Conservation (phyloP, 192 early-diverging fungal species). For the Phycomyces blakesleeanus region DNA sequence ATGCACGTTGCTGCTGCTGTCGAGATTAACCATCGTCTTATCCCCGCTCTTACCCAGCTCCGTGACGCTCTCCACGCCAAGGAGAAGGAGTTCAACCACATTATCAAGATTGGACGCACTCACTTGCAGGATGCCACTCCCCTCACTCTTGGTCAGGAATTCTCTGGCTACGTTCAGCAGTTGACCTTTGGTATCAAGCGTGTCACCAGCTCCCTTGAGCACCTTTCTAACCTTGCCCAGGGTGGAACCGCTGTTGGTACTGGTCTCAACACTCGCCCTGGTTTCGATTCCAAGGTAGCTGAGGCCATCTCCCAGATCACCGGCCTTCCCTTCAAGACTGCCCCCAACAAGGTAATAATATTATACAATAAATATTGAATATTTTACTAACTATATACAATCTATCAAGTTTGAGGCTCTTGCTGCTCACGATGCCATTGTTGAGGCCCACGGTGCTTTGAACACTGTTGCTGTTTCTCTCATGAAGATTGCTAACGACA, state of each 20-base stretch:
- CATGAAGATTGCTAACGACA: conserved; percentile 99
- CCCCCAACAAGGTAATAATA: conserved; percentile 86
- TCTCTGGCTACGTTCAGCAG: conserved; percentile 96
- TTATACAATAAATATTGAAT: not conserved
- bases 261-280: conserved; percentile 91
- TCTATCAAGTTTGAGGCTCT: conserved; percentile 98
- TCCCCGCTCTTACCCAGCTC: conserved; percentile 82
- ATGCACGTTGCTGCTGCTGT: conserved; percentile 98
- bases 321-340: conserved; percentile 87
- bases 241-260: conserved; percentile 98
- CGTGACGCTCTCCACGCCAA: conserved; percentile 77
- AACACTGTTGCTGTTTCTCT: conserved; percentile 94
- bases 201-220: conserved; percentile 76
- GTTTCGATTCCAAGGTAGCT: conserved; percentile 90
- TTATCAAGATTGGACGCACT: conserved; percentile 99
- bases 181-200: conserved; percentile 86
- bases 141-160: conserved; percentile 96
- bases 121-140: conserved; percentile 99
- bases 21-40: conserved; percentile 76
- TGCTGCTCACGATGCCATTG: conserved; percentile 96
- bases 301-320: conserved; percentile 85
- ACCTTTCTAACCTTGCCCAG: conserved; percentile 90
- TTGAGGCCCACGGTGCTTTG: conserved; percentile 91
- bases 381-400: not conserved
- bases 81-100: conserved; percentile 79